Evolutionary conservation across 31 red algal genomes (phyloP), one percentile per base, ranked within the genome.

Genomic region (Porphyra umbilicalis): DNA sequence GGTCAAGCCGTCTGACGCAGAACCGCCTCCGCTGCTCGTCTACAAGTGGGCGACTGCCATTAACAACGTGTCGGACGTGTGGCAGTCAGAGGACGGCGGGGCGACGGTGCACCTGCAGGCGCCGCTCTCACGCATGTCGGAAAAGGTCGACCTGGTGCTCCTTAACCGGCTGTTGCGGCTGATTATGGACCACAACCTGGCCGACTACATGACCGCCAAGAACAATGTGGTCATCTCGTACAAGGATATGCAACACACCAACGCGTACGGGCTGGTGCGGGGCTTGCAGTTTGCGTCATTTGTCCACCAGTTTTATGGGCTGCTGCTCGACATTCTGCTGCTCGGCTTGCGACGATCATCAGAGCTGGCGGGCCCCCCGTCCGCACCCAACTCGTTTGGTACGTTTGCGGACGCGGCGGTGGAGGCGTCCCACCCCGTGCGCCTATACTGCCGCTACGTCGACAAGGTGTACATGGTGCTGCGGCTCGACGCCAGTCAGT

Each of bases 241-340:
- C 90, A 98, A 98, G 67, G 96, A 98, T 42, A 98, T 98, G 96
- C 88, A 82, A 36, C 92, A 98, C 80, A 98, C 96, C 35, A 94
- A 98, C 83, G 84, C 90, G 31, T 92, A 95, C 79, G 96, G 96
- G 5, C 39, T 98, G 37, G 83, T 95, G 32, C 85, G 89, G 39
- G 96, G 96, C 75, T 76, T 94, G 38, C 92, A 95, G 84, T 98
- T 98, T 88, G 86, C 96, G 20, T 92, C 92, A 34, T 98, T 98
- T 88, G 79, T 93, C 32, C 76, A 88, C 35, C 92, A 98, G 80
- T 95, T 89, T 75, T 92, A 95, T 83, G 92, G 93, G 0, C 38
- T 98, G 31, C 85, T 93, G 30, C 33, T 91, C 31, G 94, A 93
- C 67, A 83, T 97, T 18, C 81, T 97, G 31, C 68, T 94, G 40